Evolutionary conservation across 1,284 basidiomycete species (phyloP).

Genomic region (Volvariella volvacea): DNA sequence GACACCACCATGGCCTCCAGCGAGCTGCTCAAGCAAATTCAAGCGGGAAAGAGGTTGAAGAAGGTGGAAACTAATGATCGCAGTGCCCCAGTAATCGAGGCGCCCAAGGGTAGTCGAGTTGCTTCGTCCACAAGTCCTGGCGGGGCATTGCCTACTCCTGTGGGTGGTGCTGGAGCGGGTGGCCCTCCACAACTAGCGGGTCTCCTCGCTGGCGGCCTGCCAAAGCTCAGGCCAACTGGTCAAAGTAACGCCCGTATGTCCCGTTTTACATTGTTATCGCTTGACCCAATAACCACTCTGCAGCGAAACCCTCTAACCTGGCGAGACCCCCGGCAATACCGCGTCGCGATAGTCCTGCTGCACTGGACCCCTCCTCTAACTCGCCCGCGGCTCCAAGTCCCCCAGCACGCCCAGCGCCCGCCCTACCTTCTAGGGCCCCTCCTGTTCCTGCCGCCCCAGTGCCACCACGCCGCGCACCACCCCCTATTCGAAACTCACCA

Average conservation of each 20-base stretch:
- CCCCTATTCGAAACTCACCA: conserved; percentile 26
- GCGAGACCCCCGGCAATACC: conserved; percentile 62
- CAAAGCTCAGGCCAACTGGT: conserved; percentile 78
- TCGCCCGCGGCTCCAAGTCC: conserved; percentile 15
- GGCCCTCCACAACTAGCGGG: conserved; percentile 79
- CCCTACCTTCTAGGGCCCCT: conserved; percentile 17
- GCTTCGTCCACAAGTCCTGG: conserved; percentile 29
- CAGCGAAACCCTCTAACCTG: neutral
- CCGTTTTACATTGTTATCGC: neutral
- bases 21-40: conserved; percentile 70
- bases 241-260: conserved; percentile 42
- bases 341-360: conserved; percentile 34
- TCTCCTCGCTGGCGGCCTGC: conserved; percentile 87
- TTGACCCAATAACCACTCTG: neutral
- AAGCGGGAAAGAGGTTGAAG: conserved; percentile 74
- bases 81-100: conserved; percentile 63
- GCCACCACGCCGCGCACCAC: conserved; percentile 24
- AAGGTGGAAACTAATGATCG: conserved; percentile 80
- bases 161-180: conserved; percentile 20
- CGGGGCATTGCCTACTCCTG: conserved; percentile 21
- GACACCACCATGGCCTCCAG: conserved; percentile 51
- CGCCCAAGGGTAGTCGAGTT: conserved; percentile 39
- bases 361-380: conserved; percentile 13
- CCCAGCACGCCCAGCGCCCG: conserved; percentile 19
- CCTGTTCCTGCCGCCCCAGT: conserved; percentile 19